Conservation (phyloP, 768 basidiomycete genomes). For the Leucocoprinus birnbaumii region DNA sequence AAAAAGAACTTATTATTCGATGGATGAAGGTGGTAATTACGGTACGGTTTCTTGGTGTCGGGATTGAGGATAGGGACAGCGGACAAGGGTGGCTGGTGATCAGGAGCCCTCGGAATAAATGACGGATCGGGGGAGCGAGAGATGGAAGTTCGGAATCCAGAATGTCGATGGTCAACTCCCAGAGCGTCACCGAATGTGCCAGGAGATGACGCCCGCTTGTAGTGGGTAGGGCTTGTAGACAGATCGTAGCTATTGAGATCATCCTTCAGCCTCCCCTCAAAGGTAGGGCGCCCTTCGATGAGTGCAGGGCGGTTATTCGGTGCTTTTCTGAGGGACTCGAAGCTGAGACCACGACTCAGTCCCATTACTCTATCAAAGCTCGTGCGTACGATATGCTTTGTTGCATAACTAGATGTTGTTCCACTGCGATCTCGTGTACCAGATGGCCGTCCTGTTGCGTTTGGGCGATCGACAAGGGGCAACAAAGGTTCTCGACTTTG, state of each 20-base stretch:
- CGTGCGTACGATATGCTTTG: conserved; percentile 42
- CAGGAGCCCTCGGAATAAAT: conserved; percentile 28
- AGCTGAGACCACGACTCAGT: conserved; percentile 47
- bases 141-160: conserved; percentile 21
- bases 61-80: conserved; percentile 33
- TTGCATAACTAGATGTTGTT: conserved; percentile 18
- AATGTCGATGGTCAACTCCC: conserved; percentile 11
- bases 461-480: conserved; percentile 39
- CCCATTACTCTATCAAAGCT: conserved; percentile 62
- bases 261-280: conserved; percentile 30
- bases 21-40: conserved; percentile 62
- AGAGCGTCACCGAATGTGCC: background rate
- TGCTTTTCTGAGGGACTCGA: conserved; percentile 44
- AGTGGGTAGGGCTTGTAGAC: conserved; percentile 15
- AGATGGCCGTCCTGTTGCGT: conserved; percentile 23
- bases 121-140: conserved; percentile 33
- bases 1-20: conserved; percentile 79
- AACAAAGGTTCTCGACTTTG: conserved; percentile 74
- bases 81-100: conserved; percentile 27
- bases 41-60: conserved; percentile 38
- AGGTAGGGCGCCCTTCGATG: conserved; percentile 20
- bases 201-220: conserved; percentile 15
- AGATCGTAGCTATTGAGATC: conserved; percentile 27
- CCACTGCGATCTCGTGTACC: conserved; percentile 20
- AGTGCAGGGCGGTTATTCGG: conserved; percentile 18